phyloP scores from a whole-genome alignment of 2,329 filamentous ascomycete species.

The Talaromyces atroroseus region DNA sequence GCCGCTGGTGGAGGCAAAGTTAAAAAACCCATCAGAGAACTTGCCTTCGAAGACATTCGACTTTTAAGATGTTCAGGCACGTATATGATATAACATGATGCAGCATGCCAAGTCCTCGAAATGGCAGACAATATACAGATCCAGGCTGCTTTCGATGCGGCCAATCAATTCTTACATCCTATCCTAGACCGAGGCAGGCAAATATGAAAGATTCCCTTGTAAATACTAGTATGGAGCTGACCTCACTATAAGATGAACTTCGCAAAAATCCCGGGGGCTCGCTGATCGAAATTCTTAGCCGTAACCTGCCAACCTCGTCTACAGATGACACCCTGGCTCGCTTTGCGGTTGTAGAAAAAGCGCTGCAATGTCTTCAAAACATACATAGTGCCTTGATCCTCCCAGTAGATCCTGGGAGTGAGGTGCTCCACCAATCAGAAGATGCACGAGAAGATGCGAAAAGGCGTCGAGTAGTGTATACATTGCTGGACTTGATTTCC shows the following conservation, averaged over 20 bases:
- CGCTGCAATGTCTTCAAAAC: constrained; percentile 28
- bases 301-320: constrained; percentile 8
- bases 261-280: constrained; percentile 31
- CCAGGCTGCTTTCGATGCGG: constrained; percentile 29
- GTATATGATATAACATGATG: background rate
- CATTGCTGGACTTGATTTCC: constrained; percentile 39
- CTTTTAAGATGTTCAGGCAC: background rate
- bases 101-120: constrained; percentile 8
- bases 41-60: background rate
- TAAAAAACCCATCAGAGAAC: background rate
- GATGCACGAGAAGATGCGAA: constrained; percentile 37
- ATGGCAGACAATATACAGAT: constrained; percentile 26
- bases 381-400: constrained; percentile 33
- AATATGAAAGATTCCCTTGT: constrained; percentile 15
- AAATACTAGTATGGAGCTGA: constrained; percentile 24
- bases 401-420: constrained; percentile 16
- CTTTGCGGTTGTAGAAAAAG: constrained; percentile 26
- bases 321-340: constrained; percentile 18
- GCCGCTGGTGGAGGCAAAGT: background rate
- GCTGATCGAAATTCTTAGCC: constrained; percentile 30
- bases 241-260: constrained; percentile 31
- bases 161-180: constrained; percentile 32
- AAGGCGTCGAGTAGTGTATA: constrained; percentile 34
- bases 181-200: constrained; percentile 39
- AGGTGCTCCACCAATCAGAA: constrained; percentile 20